phyloP scores from a whole-genome alignment of 805 yeast species.

The Candida piceae region DNA sequence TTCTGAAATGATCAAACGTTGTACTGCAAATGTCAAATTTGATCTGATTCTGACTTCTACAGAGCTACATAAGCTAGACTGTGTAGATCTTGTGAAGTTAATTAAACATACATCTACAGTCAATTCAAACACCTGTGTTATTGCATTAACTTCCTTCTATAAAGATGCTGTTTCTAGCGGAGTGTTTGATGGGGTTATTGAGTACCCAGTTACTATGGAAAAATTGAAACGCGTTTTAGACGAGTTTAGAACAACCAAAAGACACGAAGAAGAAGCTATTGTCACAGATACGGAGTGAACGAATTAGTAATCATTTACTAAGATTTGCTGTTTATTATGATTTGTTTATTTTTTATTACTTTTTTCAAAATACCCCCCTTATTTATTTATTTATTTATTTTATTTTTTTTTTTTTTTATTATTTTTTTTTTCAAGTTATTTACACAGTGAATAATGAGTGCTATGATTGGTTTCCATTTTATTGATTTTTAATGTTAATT shows the following conservation, averaged over 20 bases:
- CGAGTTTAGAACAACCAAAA: conserved; percentile 15
- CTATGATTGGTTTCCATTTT: no score
- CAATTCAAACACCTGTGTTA: conserved; percentile 72
- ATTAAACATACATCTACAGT: conserved; percentile 69
- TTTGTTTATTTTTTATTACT: no score
- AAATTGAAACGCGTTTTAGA: conserved; percentile 30
- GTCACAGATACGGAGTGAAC: conserved; percentile 30
- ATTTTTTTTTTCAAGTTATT: no score
- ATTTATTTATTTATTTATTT: no score
- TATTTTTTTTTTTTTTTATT: no score
- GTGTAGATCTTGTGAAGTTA: conserved; percentile 71
- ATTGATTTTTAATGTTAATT: no score
- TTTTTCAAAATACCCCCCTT: no score
- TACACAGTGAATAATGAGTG: no score
- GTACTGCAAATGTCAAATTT: conserved; percentile 78
- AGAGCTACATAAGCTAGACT: conserved; percentile 60
- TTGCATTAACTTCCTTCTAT: conserved; percentile 68
- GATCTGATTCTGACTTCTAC: conserved; percentile 79
- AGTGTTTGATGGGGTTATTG: conserved; percentile 64
- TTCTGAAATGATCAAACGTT: conserved; percentile 75
- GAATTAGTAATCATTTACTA: no score
- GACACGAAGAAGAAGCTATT: conserved; percentile 28
- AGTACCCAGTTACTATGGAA: conserved; percentile 54
- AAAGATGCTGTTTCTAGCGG: conserved; percentile 56
- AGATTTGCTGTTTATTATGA: no score